Percentiles rank a stretch among this genome's conserved stretches.
Conservation (phyloP, 345 rosid species). For the Limnanthes douglasii region DNA sequence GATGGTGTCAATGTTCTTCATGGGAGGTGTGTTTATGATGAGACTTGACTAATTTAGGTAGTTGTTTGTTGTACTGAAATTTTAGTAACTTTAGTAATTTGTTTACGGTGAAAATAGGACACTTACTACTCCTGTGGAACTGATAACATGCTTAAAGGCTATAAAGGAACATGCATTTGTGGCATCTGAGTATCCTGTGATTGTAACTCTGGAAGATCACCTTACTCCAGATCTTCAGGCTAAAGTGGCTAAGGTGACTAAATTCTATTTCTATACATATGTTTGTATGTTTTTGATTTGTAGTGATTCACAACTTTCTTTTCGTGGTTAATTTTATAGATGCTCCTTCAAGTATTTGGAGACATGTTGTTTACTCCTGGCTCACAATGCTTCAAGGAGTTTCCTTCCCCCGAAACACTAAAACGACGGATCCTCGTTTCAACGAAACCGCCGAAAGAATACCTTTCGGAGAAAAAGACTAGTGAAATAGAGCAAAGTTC, state of each 20-base stretch:
- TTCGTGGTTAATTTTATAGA: conserved; percentile 22
- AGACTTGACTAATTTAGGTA: no score
- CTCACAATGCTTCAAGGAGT: conserved; percentile 47
- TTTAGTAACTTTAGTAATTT: no score
- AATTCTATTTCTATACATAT: neutral
- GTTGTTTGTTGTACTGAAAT: no score
- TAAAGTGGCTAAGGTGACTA: conserved; percentile 61
- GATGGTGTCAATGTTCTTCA: conserved; percentile 77
- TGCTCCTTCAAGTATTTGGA: conserved; percentile 64
- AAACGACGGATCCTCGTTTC: conserved; percentile 53
- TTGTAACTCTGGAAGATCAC: conserved; percentile 81
- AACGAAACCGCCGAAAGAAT: conserved; percentile 83
- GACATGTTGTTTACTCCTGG: conserved; percentile 59
- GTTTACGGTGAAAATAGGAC: no score
- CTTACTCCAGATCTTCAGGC: conserved; percentile 70
- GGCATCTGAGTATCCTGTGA: conserved; percentile 64
- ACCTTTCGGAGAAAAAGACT: conserved; percentile 27
- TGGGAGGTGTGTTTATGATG: conserved; percentile 60
- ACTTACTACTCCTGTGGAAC: conserved; percentile 59
- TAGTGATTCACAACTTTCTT: neutral
- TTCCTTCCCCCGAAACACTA: conserved; percentile 57
- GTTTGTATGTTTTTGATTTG: neutral
- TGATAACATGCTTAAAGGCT: conserved; percentile 49
- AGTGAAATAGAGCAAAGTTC: conserved; percentile 15
- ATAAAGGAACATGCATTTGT: conserved; percentile 63